These are phyloP conservation scores for Metschnikowia amazonensis DNA, from an alignment of 805 yeast species.

Conservation along the genomic window DNA sequence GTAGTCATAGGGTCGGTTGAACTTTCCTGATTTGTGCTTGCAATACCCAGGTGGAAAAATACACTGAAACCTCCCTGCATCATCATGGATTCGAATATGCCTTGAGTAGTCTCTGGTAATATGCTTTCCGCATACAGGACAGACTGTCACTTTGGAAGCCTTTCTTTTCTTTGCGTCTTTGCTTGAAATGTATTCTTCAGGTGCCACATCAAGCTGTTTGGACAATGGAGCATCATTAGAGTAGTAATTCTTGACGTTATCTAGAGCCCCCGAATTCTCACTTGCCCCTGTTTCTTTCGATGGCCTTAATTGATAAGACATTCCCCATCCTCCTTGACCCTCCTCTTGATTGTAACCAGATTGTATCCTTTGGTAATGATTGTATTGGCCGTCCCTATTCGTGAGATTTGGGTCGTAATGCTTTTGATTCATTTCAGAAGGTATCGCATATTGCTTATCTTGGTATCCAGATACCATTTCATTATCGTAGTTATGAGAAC, in stretches of 20 bases:
- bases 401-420: not conserved
- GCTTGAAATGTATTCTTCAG: not conserved
- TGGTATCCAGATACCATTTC: not conserved
- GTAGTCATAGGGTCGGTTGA: constrained; percentile 45
- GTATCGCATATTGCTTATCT: not conserved
- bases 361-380: not conserved
- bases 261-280: not conserved
- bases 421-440: not conserved
- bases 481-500: not conserved
- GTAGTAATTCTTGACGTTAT: not conserved
- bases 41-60: constrained; percentile 39
- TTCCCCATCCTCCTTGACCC: not conserved
- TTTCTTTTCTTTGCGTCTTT: constrained; percentile 24
- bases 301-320: constrained; percentile 1
- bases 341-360: constrained; percentile 1
- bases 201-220: not conserved
- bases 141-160: constrained; percentile 33
- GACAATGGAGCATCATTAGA: not conserved
- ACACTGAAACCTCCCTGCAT: constrained; percentile 41
- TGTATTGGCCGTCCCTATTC: not conserved
- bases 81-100: constrained; percentile 43
- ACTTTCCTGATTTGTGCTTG: constrained; percentile 40
- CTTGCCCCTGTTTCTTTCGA: not conserved
- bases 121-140: constrained; percentile 38
- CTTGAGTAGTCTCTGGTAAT: constrained; percentile 40